Base-by-base conservation (phyloP, 345 rosid species). In the Barbarea vulgaris region DNA sequence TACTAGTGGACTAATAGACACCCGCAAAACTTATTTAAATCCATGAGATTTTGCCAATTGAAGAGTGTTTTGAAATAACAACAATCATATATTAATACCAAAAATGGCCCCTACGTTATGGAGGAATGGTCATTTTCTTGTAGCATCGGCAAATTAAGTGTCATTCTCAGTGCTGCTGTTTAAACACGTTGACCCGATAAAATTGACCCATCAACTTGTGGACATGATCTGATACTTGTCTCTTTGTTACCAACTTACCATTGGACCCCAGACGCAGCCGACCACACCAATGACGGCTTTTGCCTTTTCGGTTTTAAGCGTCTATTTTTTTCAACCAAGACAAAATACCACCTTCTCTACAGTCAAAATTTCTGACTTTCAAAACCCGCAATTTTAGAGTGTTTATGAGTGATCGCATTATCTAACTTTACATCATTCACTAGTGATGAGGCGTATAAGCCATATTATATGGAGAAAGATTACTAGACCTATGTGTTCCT, bases 261-360 rank as follows among this genome's bases (percentile, higher is more conserved):
- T 56, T 77, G 80, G 80, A 70, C 80, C 80, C 76, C 72, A 53
- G 14, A 64, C 51, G 25, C 61, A 46, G 80, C 71, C 80, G 70
- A 70, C 76, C 46, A 39, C 7, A 42, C 75, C 51, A 27, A 30
- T 69, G 31, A 53, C 56, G 41, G 67, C 67, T 77, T 56, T 64
- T 64, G 72, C 72, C 67, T 70, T 77, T 77, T 77, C 14, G 67
- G 67, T 64, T 70, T 62, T 54, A 77, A 39, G 44, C 30, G 36
- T 46, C 65, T 3, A 41, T 24, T 36, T 53, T 68, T 53, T 69
- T 31, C 64, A 53, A 53, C 64, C 25, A 31, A 56, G 52, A 56
- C 53, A 65, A 65, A 9, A 17, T 56, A 52, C 14, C 46, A 61
- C 2, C 51, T 30, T 61, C 15, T 24, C 70, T 18, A 69, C 65